Conservation (phyloP, 495 filamentous ascomycete species). For the Pseudevernia furfuracea region DNA sequence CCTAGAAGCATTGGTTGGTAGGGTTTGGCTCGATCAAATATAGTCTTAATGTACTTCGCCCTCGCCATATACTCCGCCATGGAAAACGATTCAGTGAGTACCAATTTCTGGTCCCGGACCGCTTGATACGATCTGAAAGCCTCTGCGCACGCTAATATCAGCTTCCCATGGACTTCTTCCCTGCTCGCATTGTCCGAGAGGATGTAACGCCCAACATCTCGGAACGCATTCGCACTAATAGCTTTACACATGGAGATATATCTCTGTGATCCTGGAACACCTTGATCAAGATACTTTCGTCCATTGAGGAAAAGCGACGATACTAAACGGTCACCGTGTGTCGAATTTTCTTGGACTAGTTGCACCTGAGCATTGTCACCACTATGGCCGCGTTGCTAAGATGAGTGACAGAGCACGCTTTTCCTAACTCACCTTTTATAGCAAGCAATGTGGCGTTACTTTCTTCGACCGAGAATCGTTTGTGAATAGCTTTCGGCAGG, state of each 20-base stretch:
- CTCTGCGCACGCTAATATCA: constrained; percentile 10
- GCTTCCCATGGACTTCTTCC: constrained; percentile 3
- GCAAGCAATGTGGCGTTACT: constrained; percentile 6
- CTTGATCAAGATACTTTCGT: constrained; percentile 8
- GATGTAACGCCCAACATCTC: not conserved
- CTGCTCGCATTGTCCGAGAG: constrained; percentile 1
- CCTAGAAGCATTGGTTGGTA: not conserved
- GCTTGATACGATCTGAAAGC: constrained; percentile 13
- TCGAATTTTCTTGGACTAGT: not conserved
- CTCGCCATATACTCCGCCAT: not conserved
- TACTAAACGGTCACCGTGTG: not conserved
- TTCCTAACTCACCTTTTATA: not conserved
- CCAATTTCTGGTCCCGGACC: constrained; percentile 7
- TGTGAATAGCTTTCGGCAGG: constrained; percentile 10
- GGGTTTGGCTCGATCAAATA: not conserved
- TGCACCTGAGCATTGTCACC: constrained; percentile 9
- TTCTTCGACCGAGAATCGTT: constrained; percentile 4
- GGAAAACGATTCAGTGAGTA: constrained; percentile 11
- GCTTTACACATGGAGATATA: constrained; percentile 9
- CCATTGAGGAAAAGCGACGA: constrained; percentile 14
- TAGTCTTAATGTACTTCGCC: not conserved
- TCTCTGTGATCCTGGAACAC: not conserved
- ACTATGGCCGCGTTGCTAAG: constrained; percentile 13
- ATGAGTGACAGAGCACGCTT: constrained; percentile 4
- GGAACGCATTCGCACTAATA: constrained; percentile 5